phyloP scores from a whole-genome alignment of 2,329 filamentous ascomycete species.

The Purpureocillium takamizusanense region DNA sequence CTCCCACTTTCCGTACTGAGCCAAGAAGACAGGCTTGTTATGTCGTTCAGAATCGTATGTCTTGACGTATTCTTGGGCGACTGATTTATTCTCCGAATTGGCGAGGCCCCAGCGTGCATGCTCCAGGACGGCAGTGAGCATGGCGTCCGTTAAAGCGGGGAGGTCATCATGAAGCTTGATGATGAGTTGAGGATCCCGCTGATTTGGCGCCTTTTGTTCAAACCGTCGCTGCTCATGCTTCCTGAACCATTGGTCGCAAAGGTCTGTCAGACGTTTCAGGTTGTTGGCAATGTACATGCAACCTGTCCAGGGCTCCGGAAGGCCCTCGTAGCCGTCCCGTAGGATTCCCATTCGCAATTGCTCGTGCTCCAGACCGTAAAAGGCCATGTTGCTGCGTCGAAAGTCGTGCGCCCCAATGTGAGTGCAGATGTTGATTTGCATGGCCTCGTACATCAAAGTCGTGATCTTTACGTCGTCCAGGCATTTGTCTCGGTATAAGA shows the following conservation, averaged over 20 bases:
- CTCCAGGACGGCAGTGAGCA: conserved; percentile 45
- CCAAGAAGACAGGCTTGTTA: conserved; percentile 42
- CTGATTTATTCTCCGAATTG: conserved; percentile 32
- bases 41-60: conserved; percentile 42
- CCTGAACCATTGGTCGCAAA: conserved; percentile 46
- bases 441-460: conserved; percentile 57
- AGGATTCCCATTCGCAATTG: conserved; percentile 57
- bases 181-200: conserved; percentile 30
- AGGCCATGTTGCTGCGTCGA: conserved; percentile 55
- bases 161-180: conserved; percentile 37
- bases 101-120: conserved; percentile 39
- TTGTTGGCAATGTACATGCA: conserved; percentile 54
- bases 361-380: conserved; percentile 67
- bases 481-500: conserved; percentile 54
- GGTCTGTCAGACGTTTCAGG: conserved; percentile 48
- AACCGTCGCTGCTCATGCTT: conserved; percentile 28
- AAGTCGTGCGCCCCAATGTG: conserved; percentile 56
- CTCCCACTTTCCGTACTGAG: conserved; percentile 47
- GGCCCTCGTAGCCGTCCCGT: conserved; percentile 52
- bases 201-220: conserved; percentile 20
- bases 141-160: conserved; percentile 43
- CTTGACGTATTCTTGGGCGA: conserved; percentile 35
- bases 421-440: conserved; percentile 51
- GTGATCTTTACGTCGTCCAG: conserved; percentile 46
- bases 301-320: conserved; percentile 84